Base-by-base conservation (phyloP, 495 filamentous ascomycete genomes). In the Lentithecium fluviatile region DNA sequence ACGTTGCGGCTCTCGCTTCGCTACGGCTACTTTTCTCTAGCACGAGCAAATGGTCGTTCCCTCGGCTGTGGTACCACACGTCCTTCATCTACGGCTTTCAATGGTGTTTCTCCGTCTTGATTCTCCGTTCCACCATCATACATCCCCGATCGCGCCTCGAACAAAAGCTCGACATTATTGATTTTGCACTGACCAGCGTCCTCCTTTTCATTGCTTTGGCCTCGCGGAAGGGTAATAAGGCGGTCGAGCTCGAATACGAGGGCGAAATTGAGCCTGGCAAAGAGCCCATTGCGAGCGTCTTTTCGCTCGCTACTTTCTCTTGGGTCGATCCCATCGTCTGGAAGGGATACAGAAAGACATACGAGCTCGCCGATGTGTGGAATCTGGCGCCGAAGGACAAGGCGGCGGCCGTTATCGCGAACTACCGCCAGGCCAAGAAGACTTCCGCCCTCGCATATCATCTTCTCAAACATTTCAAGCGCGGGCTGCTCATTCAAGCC, bases 301-400 rank as follows among this genome's bases (percentile, higher is more conserved):
- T 97, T 59, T 96, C 93, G 0, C 77, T 96, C 26, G 85, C 86
- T 20, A 95, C 89, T 12, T 99, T 96, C 70, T 73, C 82, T 11
- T 99, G 95, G 95, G 80, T 97, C 32, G 91, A 97, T 73, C 72
- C 87, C 0, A 85, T 99, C 58, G 85, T 99, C 47, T 88, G 85
- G 83, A 83, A 89, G 65, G 95, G 94, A n/a, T 99, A 90, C 74
- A 85, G 81, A 65, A 89, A 94, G 67, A 84, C 92, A 0, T 79
- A 94, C 36, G 89, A 90, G 64, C 78, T 97, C 20, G 71, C 83
- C 20, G 85, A 92, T 70, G 88, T 99, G 19, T 97, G 95, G 95
- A 96, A 97, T 69, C 73, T 97, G 65, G 78, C 88, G 13, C 82
- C 90, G 19, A 89, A 85, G 61, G 92, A 97, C 72, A 95, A 97